Base-by-base conservation (phyloP, 208 protist species). In the Leptomonas seymouri region DNA sequence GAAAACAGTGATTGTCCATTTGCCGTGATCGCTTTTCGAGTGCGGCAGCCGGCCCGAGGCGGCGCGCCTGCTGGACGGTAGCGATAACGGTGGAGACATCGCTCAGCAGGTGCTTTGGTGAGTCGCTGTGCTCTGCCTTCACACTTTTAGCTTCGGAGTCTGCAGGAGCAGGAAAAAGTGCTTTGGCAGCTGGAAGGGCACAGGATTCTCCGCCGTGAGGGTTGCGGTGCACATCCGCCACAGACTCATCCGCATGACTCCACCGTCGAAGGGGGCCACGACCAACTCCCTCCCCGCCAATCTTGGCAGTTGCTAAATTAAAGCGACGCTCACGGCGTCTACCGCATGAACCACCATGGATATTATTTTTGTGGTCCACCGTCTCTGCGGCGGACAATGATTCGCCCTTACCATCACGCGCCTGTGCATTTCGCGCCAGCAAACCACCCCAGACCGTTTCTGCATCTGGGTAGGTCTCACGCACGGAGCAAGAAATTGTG, bases 361-460 rank as follows among this genome's bases (percentile, higher is more conserved):
- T 2, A 30, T 39, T 8, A 0, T 41, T 2, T 3, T 34, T 4
- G 12, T 41, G 11, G 12, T 39, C 34, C 3, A 46, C 34, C 11
- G 34, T 5, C 6, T 16, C 7, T 8, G 34, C 21, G 25, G 16
- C 49, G 20, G 49, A 46, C 6, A 25, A 39, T 28, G 23, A 1
- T 34, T 18, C 28, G 30, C 16, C 36, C 9, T 60, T 48, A 2
- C 55, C 55, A 28, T 45, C 55, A 6, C 55, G 30, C 41, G 48
- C 41, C 57, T 49, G 5, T 0, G 30, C 69, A 51, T 67, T 74
- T 41, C 58, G 30, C 2, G 21, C 73, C 18, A 34, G 41, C n/a
- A 60, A 34, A 14, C 18, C 39, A 23, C 69, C 68, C 75, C 75
- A 80, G 20, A 64, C 45, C 7, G n/a, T 31, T 27, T 71, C 67